Evolutionary conservation across 306 rosid species (phyloP).

Genomic region (Quercus alba): DNA sequence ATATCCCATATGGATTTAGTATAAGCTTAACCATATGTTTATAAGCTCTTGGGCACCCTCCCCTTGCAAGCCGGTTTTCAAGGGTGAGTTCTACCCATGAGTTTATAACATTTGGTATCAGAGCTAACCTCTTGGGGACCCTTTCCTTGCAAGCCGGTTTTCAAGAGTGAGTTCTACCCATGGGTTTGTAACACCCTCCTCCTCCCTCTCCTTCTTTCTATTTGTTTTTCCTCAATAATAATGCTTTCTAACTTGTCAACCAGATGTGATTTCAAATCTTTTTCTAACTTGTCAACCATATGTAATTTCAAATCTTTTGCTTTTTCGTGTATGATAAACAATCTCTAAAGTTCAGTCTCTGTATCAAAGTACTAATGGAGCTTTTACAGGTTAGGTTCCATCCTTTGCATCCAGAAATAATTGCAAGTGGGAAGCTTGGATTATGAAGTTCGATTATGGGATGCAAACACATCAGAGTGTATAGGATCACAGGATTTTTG

Average conservation of each 20-base stretch:
- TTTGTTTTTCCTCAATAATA: neutral
- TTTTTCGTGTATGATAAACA: neutral
- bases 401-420: slow-evolving; percentile 36
- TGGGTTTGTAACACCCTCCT: neutral
- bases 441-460: slow-evolving; percentile 48
- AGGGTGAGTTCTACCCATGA: too few relatives aligned
- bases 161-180: too few relatives aligned
- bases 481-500: slow-evolving; percentile 35
- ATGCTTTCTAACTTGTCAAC: neutral
- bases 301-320: neutral
- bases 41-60: too few relatives aligned
- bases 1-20: too few relatives aligned
- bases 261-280: neutral
- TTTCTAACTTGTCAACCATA: neutral
- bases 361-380: slow-evolving; percentile 19
- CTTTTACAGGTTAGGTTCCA: slow-evolving; percentile 51
- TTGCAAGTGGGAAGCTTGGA: slow-evolving; percentile 55
- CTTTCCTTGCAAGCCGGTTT: too few relatives aligned
- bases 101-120: too few relatives aligned
- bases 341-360: neutral
- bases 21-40: too few relatives aligned
- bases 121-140: too few relatives aligned
- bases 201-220: neutral
- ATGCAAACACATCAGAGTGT: slow-evolving; percentile 37
- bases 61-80: too few relatives aligned